A percentile compares a stretch with the other conserved stretches of the same genome.
Conservation (phyloP, 768 basidiomycete species). For the Gyrodon lividus region DNA sequence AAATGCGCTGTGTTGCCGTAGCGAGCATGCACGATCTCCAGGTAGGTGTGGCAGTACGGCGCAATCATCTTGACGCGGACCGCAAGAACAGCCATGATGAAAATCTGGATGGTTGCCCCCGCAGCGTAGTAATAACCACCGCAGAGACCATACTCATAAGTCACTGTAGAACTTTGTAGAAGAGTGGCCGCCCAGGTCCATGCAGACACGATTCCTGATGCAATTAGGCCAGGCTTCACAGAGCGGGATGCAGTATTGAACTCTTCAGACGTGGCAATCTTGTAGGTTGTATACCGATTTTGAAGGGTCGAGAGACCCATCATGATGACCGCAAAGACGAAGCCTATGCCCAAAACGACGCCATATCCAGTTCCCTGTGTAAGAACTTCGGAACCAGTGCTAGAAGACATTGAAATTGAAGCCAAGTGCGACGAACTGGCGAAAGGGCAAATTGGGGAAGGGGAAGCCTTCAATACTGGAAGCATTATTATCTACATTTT, state of each 20-base stretch:
- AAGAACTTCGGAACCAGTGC: conserved; percentile 15
- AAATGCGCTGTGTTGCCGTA: conserved; percentile 30
- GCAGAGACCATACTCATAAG: conserved; percentile 27
- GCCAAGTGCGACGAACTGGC: neutral
- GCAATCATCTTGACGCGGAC: conserved; percentile 35
- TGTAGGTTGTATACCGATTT: conserved; percentile 28
- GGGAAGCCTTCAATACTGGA: neutral
- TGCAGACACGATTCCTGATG: conserved; percentile 24
- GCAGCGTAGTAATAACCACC: conserved; percentile 30
- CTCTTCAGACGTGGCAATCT: conserved; percentile 25
- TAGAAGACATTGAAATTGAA: conserved; percentile 10
- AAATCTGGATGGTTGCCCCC: conserved; percentile 28
- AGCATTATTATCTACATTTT: neutral
- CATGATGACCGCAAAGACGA: conserved; percentile 30
- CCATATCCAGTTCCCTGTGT: conserved; percentile 29
- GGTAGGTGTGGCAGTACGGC: conserved; percentile 35
- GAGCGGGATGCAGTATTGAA: conserved; percentile 29
- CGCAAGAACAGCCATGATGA: conserved; percentile 25
- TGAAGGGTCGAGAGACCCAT: conserved; percentile 26
- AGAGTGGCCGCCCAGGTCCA: conserved; percentile 34
- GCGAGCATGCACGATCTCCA: conserved; percentile 34
- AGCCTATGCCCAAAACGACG: conserved; percentile 30
- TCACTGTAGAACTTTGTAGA: conserved; percentile 31
- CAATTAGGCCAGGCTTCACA: conserved; percentile 18
- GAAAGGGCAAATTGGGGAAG: neutral